Conservation (phyloP, 805 yeast genomes). For the Scheffersomyces coipomensis region DNA sequence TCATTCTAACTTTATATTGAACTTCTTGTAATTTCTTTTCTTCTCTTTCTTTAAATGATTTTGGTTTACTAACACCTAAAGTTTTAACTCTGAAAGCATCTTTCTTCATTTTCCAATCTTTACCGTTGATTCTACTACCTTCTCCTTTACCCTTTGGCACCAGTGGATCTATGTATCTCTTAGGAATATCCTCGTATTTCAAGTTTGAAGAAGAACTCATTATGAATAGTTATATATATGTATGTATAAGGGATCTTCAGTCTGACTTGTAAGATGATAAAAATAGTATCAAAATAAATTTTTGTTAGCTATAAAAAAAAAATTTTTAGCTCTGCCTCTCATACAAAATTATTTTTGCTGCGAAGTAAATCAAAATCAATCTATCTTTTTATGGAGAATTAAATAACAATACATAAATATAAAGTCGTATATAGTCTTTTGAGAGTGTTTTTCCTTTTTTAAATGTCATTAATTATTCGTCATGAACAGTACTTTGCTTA, state of each 20-base stretch:
- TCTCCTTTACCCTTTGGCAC: conserved; percentile 35
- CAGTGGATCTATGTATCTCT: conserved; percentile 33
- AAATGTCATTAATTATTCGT: too few relatives aligned
- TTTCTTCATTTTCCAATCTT: conserved; percentile 69
- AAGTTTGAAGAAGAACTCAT: conserved; percentile 32
- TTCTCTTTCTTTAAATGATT: conserved; percentile 65
- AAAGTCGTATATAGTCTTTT: conserved; percentile 3
- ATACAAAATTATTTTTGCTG: too few relatives aligned
- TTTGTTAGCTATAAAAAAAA: too few relatives aligned
- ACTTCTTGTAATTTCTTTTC: conserved; percentile 64
- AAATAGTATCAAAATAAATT: too few relatives aligned
- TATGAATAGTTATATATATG: neutral
- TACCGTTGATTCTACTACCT: conserved; percentile 61
- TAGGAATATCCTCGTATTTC: conserved; percentile 30
- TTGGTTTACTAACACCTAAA: conserved; percentile 48
- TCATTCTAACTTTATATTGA: conserved; percentile 65
- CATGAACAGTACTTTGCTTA: conserved; percentile 15
- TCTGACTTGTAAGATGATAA: too few relatives aligned
- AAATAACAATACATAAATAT: too few relatives aligned
- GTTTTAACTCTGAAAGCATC: conserved; percentile 65
- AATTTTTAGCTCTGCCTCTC: too few relatives aligned
- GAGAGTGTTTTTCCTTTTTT: too few relatives aligned
- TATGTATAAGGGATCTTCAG: too few relatives aligned
- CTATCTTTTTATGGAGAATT: too few relatives aligned
- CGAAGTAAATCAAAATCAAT: too few relatives aligned